Evolutionary conservation across 345 rosid species (phyloP).

Genomic region (Linum trigynum): DNA sequence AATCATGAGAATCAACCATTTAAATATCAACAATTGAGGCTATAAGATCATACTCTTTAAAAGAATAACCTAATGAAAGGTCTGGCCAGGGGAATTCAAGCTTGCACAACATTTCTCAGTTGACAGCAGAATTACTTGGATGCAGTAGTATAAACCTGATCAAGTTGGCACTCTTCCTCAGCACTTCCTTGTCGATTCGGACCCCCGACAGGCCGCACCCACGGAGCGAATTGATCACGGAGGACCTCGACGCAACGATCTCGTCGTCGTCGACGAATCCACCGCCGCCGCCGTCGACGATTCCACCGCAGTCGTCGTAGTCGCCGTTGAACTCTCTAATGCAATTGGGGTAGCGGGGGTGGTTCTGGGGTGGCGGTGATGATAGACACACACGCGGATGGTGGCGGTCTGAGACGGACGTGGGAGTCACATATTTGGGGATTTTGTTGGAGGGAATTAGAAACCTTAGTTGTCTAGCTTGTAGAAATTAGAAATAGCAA

Average conservation of each 20-base stretch:
- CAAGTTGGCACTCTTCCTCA: conserved; percentile 42
- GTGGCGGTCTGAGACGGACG: too few species aligned
- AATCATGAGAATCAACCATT: conserved; percentile 30
- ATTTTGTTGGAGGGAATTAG: too few species aligned
- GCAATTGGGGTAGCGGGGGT: too few species aligned
- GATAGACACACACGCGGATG: too few species aligned
- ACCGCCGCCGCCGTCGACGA: conserved; percentile 8
- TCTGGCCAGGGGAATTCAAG: too few species aligned
- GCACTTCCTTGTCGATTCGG: conserved; percentile 59
- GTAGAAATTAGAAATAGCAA: too few species aligned
- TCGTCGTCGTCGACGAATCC: conserved; percentile 19
- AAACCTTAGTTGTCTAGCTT: too few species aligned
- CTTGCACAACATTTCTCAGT: not conserved
- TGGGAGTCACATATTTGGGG: too few species aligned
- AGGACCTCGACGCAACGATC: conserved; percentile 45
- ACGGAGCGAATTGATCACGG: conserved; percentile 53
- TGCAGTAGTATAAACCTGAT: conserved; percentile 36
- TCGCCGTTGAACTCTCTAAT: conserved; percentile 41
- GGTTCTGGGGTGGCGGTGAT: too few species aligned
- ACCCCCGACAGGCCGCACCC: conserved; percentile 55
- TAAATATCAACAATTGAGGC: conserved; percentile 12
- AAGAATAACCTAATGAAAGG: not conserved
- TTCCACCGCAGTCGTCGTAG: conserved; percentile 15
- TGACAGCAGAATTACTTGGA: not conserved
- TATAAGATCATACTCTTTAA: not conserved